Percentiles rank a stretch among this genome's conserved stretches.
Evolutionary conservation across 805 yeast species (phyloP).

Genomic region (Wickerhamiella qilinensis): DNA sequence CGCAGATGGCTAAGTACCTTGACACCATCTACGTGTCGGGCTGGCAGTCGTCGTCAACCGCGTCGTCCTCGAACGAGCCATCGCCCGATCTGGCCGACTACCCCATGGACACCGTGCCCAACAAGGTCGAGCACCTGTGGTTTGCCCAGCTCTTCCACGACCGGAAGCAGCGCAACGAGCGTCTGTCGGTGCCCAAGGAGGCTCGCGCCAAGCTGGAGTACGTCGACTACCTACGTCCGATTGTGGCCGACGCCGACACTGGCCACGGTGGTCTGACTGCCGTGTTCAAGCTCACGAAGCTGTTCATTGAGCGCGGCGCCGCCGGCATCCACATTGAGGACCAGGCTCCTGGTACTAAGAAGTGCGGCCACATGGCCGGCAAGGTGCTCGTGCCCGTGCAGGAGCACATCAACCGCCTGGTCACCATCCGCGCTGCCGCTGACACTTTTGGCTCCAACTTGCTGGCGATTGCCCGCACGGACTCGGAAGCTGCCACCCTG

Average conservation of each 20-base stretch:
- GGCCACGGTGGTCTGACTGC: conserved; percentile 99
- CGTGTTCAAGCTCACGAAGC: conserved; percentile 81
- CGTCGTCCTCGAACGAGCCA: conserved; percentile 94
- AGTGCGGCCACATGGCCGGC: conserved; percentile 99
- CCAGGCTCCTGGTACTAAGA: conserved; percentile 97
- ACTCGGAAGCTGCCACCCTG: conserved; percentile 93
- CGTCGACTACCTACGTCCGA: conserved; percentile 83
- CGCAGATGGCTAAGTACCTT: conserved; percentile 92
- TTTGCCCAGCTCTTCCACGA: conserved; percentile 96
- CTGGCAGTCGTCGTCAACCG: conserved; percentile 98
- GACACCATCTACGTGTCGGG: conserved; percentile 91
- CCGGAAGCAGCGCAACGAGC: conserved; percentile 83
- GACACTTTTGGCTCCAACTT: conserved; percentile 82
- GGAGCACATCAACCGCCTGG: conserved; percentile 88
- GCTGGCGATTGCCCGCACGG: conserved; percentile 85
- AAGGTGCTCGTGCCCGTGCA: conserved; percentile 94
- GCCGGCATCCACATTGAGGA: conserved; percentile 98
- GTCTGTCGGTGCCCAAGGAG: conserved; percentile 39
- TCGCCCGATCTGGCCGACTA: conserved; percentile 97
- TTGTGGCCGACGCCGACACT: conserved; percentile 94
- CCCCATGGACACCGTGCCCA: conserved; percentile 97
- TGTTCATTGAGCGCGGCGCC: conserved; percentile 95
- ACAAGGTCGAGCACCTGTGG: conserved; percentile 92
- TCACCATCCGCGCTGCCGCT: conserved; percentile 88
- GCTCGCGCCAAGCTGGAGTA: conserved; percentile 57